Base-by-base conservation (phyloP, 164 flowering plant genomes). In the Aristolochia contorta region DNA sequence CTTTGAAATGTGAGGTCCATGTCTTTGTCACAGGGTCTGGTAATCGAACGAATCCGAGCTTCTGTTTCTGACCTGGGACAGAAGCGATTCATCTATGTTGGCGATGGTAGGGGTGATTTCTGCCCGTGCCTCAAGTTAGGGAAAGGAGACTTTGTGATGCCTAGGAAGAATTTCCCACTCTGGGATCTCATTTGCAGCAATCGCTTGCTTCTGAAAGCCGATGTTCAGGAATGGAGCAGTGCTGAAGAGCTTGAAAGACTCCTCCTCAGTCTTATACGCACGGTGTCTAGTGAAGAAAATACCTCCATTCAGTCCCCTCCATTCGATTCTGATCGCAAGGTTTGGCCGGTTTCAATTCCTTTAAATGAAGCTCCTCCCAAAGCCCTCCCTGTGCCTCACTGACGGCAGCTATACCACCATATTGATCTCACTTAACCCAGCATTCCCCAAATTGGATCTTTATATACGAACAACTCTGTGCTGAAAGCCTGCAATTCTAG, bases 61-160 rank as follows among this genome's bases (percentile, higher is more conserved):
- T 66, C 79, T 3, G 41, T 62, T 32, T 52, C 18, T 16, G 46
- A 19, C 6, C 33, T 52, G 49, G 21, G 16, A 6, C 53, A 52
- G 32, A 21, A 62, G 50, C 22, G 49, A 32, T 37, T 87, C 30
- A 79, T 89, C 62, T 89, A 89, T 58, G 73, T 89, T 33, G 96
- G 96, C 0, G 94, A 89, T 64, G 96, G 96, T 2, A 71, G 54
- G 10, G 91, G 90, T 1, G 94, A 89, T 56, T 84, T 66, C 50
- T 89, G 97, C 72, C 92, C 97, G 8, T 75, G 74, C 59, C 67
- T 79, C 75, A 82, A 74, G 78, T 84, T 89, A 0, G 54, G 37
- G 1, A 77, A 74, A 18, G 69, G 53, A 12, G 90, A 87, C 52
- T 59, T 49, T 51, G 61, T 80, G 65, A 81, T 89, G 94, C 97